phyloP scores from a whole-genome alignment of 805 yeast species.

The Jamesozyma gamospora region DNA sequence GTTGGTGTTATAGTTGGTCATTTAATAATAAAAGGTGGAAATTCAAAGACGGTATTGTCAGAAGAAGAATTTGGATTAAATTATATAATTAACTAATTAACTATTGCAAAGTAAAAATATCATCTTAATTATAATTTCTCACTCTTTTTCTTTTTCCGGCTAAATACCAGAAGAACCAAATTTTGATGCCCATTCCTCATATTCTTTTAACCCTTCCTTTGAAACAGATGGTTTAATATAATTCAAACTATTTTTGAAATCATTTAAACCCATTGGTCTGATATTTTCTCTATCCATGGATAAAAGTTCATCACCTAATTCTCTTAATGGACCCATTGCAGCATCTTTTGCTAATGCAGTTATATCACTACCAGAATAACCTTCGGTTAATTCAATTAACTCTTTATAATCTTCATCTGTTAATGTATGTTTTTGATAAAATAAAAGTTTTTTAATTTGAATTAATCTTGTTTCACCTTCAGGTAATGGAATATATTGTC shows the following conservation, averaged over 20 bases:
- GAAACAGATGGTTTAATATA: conserved; percentile 86
- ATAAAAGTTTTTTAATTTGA: conserved; percentile 58
- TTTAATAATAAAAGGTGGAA: conserved; percentile 49
- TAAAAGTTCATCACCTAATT: conserved; percentile 75
- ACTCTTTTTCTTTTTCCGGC: neutral
- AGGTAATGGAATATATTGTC: conserved; percentile 91
- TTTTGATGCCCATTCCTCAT: conserved; percentile 80
- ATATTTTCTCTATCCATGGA: conserved; percentile 61
- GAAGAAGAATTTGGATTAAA: conserved; percentile 60
- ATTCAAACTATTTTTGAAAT: conserved; percentile 65
- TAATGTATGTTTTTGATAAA: conserved; percentile 63
- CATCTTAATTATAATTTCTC: neutral
- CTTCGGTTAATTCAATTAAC: conserved; percentile 59
- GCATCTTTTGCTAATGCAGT: conserved; percentile 93
- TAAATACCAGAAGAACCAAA: conserved; percentile 86
- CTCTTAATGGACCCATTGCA: conserved; percentile 94
- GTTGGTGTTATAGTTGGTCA: conserved; percentile 63
- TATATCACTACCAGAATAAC: conserved; percentile 87
- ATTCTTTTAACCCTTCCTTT: conserved; percentile 62
- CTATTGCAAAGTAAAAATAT: neutral
- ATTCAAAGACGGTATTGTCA: conserved; percentile 51
- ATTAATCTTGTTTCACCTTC: conserved; percentile 70
- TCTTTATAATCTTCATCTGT: conserved; percentile 50
- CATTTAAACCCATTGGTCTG: conserved; percentile 61
- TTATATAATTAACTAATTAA: conserved; percentile 1